These are phyloP conservation scores for Centaurea solstitialis DNA, from an alignment of 129 eudicot genomes.

Conservation along the genomic window DNA sequence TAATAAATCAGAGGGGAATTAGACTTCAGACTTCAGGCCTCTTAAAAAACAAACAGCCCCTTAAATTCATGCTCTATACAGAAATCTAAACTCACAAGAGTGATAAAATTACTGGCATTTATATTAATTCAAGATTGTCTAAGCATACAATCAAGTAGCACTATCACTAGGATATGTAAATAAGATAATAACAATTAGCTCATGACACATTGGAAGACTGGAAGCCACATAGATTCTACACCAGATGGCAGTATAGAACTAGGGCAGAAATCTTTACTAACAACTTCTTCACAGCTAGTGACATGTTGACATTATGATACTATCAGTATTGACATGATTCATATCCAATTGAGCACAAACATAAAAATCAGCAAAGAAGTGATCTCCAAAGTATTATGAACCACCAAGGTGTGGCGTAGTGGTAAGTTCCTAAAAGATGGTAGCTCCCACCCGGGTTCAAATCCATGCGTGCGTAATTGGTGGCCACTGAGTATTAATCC, in stretches of 20 bases:
- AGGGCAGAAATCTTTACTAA: background rate
- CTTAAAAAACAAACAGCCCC: no score
- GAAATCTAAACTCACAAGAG: background rate
- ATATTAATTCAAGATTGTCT: background rate
- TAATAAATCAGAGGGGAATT: no score
- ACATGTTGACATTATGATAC: background rate
- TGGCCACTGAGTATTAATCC: no score
- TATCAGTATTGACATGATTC: background rate
- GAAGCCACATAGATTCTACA: background rate
- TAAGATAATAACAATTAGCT: background rate
- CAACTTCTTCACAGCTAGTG: background rate
- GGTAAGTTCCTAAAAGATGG: no score
- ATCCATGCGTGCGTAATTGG: no score
- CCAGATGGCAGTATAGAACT: background rate
- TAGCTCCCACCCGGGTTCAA: no score
- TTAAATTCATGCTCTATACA: background rate
- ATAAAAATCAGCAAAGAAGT: background rate
- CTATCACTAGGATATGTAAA: background rate
- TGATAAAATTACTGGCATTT: background rate
- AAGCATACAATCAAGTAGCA: background rate
- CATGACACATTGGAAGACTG: background rate
- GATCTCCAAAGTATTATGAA: background rate
- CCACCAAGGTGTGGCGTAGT: no score
- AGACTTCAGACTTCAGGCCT: no score
- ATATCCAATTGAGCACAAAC: background rate